Conservation (phyloP, 495 filamentous ascomycete genomes). For the Pyrenula aspistea region DNA sequence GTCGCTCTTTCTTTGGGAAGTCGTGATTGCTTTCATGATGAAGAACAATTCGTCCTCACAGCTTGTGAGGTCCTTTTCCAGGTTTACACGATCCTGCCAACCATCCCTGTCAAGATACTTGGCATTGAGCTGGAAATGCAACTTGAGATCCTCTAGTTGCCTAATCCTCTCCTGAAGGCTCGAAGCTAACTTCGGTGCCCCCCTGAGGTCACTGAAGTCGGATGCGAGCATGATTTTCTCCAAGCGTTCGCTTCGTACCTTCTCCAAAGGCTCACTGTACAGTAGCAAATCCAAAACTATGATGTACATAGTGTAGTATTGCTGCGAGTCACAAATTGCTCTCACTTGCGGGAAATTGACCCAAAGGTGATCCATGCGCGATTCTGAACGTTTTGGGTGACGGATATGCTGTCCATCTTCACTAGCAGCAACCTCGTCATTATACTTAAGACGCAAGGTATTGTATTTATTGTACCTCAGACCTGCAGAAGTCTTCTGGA, state of each 20-base stretch:
- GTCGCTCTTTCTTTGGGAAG: conserved; percentile 77
- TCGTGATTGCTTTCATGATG: conserved; percentile 99
- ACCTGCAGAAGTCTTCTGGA: conserved; percentile 87
- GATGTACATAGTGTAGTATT: conserved; percentile 96
- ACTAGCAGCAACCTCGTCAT: conserved; percentile 74
- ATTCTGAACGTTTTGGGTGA: conserved; percentile 38
- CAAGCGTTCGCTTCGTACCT: conserved; percentile 80
- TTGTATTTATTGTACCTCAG: conserved; percentile 97
- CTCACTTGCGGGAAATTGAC: conserved; percentile 89
- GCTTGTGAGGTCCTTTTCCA: conserved; percentile 77
- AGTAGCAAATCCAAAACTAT: conserved; percentile 90
- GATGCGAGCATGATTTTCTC: conserved; percentile 99
- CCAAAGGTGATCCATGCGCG: conserved; percentile 86
- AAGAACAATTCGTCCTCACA: conserved; percentile 99
- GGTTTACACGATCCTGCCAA: conserved; percentile 74
- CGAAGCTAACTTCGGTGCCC: conserved; percentile 87
- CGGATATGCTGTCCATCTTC: conserved; percentile 20
- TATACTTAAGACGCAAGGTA: conserved; percentile 91
- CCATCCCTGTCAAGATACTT: conserved; percentile 78
- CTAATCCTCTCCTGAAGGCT: conserved; percentile 83
- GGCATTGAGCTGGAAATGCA: conserved; percentile 85
- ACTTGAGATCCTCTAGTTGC: conserved; percentile 94
- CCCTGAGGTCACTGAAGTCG: conserved; percentile 93
- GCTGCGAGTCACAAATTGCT: conserved; percentile 86
- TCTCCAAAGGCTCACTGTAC: conserved; percentile 91